Base-by-base conservation (phyloP, 768 basidiomycete species). In the Hypholoma sublateritium region DNA sequence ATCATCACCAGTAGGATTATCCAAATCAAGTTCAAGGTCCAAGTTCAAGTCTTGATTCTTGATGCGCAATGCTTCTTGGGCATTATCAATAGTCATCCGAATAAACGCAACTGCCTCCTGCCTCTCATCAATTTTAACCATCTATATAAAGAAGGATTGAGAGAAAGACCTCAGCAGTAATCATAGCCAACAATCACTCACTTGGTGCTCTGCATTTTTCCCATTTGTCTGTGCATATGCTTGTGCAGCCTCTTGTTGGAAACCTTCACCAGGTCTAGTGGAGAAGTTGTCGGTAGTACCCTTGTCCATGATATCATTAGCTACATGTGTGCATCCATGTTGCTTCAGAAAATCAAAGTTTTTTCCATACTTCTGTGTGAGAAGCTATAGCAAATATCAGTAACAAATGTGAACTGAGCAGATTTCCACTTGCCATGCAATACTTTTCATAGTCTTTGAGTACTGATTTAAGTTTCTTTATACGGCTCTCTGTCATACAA, bases 281-380 rank as follows among this genome's bases (percentile, higher is more conserved):
- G 65, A 66, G 36, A 61, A 63, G 36, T 71, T 70, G 43, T 68
- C 65, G 4, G 58, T 62, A 4, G 70, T 65, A 25, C 70, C 70
- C 47, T 70, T 70, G 7, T 59, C 22, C 1, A 34, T 22, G 12
- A 72, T 67, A 44, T 70, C 69, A n/a, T 63, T 24, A n/a, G 60
- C 11, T n/a, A 69, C 57, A 58, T 71, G 71, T 8, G 42, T 28
- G 6, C 51, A 50, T 14, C 48, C 53, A 59, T 72, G 71, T 52
- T 71, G 67, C 54, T 72, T 72, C 14, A 63, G 57, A 56, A 71
- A 72, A 42, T 70, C 60, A 50, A 70, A 70, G 46, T 54, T 67
- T 45, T 72, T 72, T 2, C 56, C 60, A 48, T 71, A 62, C 37
- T 59, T 54, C 41, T 42, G 35, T 4, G 53, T 39, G 13, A 70